Base-by-base conservation (phyloP, 345 rosid species). In the Rhizophora apiculata region DNA sequence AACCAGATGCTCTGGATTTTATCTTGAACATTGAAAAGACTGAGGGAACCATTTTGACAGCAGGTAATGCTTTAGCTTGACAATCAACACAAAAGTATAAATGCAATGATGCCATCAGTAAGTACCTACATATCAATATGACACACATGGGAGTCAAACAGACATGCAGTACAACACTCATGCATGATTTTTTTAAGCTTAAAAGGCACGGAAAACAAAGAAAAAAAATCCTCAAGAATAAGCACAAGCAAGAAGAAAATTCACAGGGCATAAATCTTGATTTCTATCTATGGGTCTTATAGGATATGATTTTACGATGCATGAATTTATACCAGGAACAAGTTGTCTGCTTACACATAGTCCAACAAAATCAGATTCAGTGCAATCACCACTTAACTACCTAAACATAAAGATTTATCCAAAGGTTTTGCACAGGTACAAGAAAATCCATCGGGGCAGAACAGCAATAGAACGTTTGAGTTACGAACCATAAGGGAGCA, bases 401-500 rank as follows among this genome's bases (percentile, higher is more conserved):
- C 34, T 9, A 26, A 21, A n/a, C 3, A 11, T 16, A 21, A 36
- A 32, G 62, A 69, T 60, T 29, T 1, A 21, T 18, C 15, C 26
- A 27, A 68, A 26, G 27, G 27, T 11, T 31, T 62, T 34, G 26
- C 56, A 19, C 6, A 68, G 43, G 61, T 63, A 55, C 48, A 31
- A 37, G 48, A 67, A 34, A 58, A 48, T 37, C 13, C 37, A 5
- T 22, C 37, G 24, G 30, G 43, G 18, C 26, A 18, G 31, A 64
- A 60, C 19, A 20, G 49, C 8, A 20, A 49, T 18, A 64, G 63
- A 26, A 60, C 68, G 53, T 52, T 60, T 34, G 62, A 73, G 56
- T 59, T 31, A 74, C 82, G 32, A 79, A 88, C 92, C 92, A 88
- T 48, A 83, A 29, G 29, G 92, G 89, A 68, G 94, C 94, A 80